These are phyloP conservation scores for Lactarius evosmus DNA, from an alignment of 768 basidiomycete genomes.

Conservation along the genomic window DNA sequence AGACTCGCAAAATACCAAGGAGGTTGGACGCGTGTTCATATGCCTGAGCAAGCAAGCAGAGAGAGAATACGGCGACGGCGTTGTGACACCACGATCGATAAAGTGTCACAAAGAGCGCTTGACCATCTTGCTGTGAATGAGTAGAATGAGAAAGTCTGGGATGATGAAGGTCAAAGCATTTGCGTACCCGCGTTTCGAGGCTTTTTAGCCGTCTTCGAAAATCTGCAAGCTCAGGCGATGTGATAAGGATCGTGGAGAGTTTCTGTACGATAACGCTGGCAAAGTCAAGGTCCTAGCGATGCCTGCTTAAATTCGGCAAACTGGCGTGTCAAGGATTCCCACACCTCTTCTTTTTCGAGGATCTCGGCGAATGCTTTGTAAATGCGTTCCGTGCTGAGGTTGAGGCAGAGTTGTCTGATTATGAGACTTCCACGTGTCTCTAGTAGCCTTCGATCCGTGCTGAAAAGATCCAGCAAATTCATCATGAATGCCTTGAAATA, in stretches of 20 bases:
- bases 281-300: conserved; percentile 85
- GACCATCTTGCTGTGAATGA: conserved; percentile 80
- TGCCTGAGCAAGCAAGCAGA: conserved; percentile 95
- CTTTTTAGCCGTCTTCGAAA: conserved; percentile 92
- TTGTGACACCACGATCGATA: conserved; percentile 99
- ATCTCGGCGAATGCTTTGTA: conserved; percentile 97
- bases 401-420: conserved; percentile 89
- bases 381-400: conserved; percentile 92
- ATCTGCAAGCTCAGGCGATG: conserved; percentile 92
- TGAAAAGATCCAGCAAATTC: conserved; percentile 91
- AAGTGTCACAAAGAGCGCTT: conserved; percentile 88
- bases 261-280: conserved; percentile 98
- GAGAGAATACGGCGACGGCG: conserved; percentile 92
- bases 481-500: conserved; percentile 97
- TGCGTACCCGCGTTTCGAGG: conserved; percentile 81
- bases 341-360: conserved; percentile 93
- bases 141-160: background rate
- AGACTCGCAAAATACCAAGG: conserved; percentile 84
- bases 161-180: background rate
- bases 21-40: conserved; percentile 98
- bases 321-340: background rate
- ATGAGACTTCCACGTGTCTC: conserved; percentile 94
- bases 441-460: conserved; percentile 85
- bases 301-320: conserved; percentile 2
- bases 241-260: conserved; percentile 93